These are phyloP conservation scores for Pythium chondricola DNA, from an alignment of 352 stramenopile species.

Conservation along the genomic window DNA sequence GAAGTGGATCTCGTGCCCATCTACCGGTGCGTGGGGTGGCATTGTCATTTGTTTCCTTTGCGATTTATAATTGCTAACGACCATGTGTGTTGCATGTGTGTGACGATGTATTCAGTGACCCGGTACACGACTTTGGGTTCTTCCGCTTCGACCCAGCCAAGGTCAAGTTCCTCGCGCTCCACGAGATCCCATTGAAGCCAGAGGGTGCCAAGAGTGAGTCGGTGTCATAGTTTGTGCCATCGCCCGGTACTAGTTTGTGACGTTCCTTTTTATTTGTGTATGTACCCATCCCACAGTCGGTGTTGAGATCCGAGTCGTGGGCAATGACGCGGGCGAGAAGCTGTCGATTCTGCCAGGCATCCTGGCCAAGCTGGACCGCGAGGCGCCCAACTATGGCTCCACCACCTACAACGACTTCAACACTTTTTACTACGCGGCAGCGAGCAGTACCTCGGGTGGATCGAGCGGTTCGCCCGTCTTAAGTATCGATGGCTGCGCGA, in stretches of 20 bases:
- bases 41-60: neutral
- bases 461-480: conserved; percentile 88
- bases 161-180: conserved; percentile 82
- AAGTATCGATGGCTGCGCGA: conserved; percentile 82
- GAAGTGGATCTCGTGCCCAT: conserved; percentile 88
- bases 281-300: conserved; percentile 46
- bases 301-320: conserved; percentile 88
- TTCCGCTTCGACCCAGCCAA: conserved; percentile 84
- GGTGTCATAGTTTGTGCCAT: neutral
- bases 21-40: conserved; percentile 46
- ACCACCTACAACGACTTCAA: conserved; percentile 90
- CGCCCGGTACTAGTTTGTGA: neutral
- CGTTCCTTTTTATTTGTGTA: neutral
- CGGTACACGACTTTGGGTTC: conserved; percentile 92
- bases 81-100: neutral
- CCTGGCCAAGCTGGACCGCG: conserved; percentile 86
- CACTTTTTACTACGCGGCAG: conserved; percentile 90
- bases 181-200: conserved; percentile 84
- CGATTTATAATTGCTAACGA: neutral
- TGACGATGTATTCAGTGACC: conserved; percentile 52
- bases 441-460: conserved; percentile 82
- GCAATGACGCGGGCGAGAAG: conserved; percentile 91
- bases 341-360: conserved; percentile 88
- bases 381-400: conserved; percentile 84
- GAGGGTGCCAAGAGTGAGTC: conserved; percentile 68